Evolutionary conservation across 169 alveolate genomes (phyloP), one percentile per base, ranked within the genome.

Genomic region (Babesia sp.): DNA sequence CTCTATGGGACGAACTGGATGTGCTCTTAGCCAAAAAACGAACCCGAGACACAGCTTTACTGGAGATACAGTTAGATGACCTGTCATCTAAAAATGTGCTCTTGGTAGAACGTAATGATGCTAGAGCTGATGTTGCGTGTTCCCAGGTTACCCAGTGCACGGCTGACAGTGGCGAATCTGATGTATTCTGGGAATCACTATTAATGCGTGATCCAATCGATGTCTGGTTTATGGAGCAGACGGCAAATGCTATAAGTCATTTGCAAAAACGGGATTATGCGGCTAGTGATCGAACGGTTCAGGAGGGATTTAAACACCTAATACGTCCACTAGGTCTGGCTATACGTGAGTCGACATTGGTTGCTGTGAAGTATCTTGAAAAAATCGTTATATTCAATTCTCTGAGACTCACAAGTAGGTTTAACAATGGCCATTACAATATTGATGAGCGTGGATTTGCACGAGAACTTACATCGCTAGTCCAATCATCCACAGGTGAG

Each of bases 211-310:
- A 72, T 33, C 68, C 83, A 24, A 56, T 72, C 29, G 83, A 72
- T 33, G 83, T 72, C 22, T 72, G 83, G 83, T 72, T 72, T 66
- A 72, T 72, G 83, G 74, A 72, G 39, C 56, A 61, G 72, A 72
- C 74, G 1, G 83, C 83, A 11, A 16, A 42, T 29, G 51, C 83
- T 53, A 34, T 72, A 28, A 44, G 72, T 44, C 61, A 22, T 48
- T 53, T 72, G 33, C 76, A 72, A 16, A 72, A 72, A 66, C 42
- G 24, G 9, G 20, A 60, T 36, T 60, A 72, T 44, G 67, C 8
- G 3, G 42, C 42, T 26, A 72, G 63, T 39, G 63, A 53, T 11
- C 11, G 24, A 39, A 72, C 68, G 11, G 36, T 72, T 22, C 48
- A 72, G 39, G 66, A 72, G 44, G 73, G 83, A 2, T 72, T 72